A percentile compares a stretch with the other conserved stretches of the same genome.
These are phyloP conservation scores for Sphaerulina populicola DNA, from an alignment of 2,329 filamentous ascomycete species.

Conservation along the genomic window DNA sequence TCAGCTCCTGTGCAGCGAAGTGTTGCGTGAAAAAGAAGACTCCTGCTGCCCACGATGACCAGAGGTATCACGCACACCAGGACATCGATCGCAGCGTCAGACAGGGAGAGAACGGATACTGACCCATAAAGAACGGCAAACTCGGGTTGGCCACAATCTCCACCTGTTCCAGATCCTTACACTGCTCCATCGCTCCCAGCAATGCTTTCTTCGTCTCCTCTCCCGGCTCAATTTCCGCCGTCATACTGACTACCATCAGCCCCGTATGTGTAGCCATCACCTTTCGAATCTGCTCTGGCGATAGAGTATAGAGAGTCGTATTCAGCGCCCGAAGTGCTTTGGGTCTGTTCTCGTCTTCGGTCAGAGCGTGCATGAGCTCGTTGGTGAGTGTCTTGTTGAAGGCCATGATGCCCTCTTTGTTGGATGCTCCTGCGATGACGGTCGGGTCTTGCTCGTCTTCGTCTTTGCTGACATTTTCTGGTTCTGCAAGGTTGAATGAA, in stretches of 20 bases:
- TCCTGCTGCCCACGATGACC: too few relatives aligned
- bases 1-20: not conserved
- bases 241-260: constrained; percentile 35
- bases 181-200: constrained; percentile 27
- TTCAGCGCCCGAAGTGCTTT: constrained; percentile 34
- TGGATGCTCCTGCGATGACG: constrained; percentile 25
- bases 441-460: constrained; percentile 30
- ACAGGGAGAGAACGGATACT: constrained; percentile 8
- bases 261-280: constrained; percentile 34
- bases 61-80: not conserved
- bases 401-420: constrained; percentile 32
- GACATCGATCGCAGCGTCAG: not conserved
- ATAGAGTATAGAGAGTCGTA: constrained; percentile 38
- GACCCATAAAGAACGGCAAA: constrained; percentile 35
- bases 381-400: constrained; percentile 30
- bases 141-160: constrained; percentile 36
- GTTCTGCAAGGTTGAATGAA: constrained; percentile 34
- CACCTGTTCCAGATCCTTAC: constrained; percentile 33
- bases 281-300: constrained; percentile 29
- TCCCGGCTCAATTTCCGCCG: constrained; percentile 33
- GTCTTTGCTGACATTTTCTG: constrained; percentile 27
- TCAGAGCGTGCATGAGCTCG: constrained; percentile 30
- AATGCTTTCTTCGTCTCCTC: constrained; percentile 33
- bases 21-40: too few relatives aligned
- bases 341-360: constrained; percentile 30